These are phyloP conservation scores for Dictyostelium discoideum DNA, from an alignment of 78 protist genomes.

Conservation along the genomic window DNA sequence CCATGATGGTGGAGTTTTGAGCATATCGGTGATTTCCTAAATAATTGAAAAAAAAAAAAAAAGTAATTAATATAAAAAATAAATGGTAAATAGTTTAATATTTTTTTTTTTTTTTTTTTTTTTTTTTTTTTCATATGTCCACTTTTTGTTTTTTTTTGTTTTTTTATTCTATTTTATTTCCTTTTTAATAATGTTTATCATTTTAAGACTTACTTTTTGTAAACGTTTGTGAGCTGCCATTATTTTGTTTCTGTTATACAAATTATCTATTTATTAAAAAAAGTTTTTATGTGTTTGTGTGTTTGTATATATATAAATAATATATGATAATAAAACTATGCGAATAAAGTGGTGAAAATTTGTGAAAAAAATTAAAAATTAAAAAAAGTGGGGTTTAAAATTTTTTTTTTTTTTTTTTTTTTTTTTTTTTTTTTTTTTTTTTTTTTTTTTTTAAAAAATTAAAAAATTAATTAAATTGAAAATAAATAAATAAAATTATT, in stretches of 20 bases:
- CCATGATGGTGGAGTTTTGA: slow-evolving; percentile 73
- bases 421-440: neutral
- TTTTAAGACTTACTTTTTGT: slow-evolving; percentile 40
- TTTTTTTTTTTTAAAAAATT: neutral
- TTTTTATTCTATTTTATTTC: neutral
- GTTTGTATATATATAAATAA: neutral
- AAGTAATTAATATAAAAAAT: neutral
- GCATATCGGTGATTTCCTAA: slow-evolving; percentile 49
- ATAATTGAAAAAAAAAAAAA: neutral
- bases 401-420: slow-evolving; percentile 8
- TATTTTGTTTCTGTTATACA: neutral
- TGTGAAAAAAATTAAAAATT: neutral
- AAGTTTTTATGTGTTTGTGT: neutral
- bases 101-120: neutral
- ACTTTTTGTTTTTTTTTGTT: neutral
- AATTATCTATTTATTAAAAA: no score
- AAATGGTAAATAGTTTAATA: neutral
- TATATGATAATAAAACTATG: neutral
- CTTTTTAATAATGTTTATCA: no score
- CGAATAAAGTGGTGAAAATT: neutral
- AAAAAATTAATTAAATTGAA: neutral
- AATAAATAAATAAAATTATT: neutral
- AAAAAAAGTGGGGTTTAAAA: neutral
- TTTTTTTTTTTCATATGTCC: neutral
- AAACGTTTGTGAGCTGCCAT: slow-evolving; percentile 60